Percentiles rank a stretch among this genome's conserved stretches.
Evolutionary conservation across 2,329 filamentous ascomycete genomes (phyloP).

Genomic region (Alternaria conjuncta): DNA sequence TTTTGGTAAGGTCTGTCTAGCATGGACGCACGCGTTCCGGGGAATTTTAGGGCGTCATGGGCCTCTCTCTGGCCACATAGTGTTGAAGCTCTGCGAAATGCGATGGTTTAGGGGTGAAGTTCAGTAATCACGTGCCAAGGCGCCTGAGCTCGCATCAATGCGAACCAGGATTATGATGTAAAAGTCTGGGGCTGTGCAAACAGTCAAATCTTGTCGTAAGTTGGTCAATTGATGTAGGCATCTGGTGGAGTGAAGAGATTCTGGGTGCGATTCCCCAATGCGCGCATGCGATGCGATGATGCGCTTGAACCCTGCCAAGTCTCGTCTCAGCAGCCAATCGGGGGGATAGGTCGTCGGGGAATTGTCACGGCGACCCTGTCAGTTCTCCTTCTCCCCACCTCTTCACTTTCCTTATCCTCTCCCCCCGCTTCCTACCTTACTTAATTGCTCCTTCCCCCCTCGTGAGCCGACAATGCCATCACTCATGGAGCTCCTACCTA

Average conservation of each 20-base stretch:
- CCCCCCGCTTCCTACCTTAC: not conserved
- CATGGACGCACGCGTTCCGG: not conserved
- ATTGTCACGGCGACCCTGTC: slow-evolving; percentile 23
- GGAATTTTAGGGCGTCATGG: not conserved
- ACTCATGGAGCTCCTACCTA: slow-evolving; percentile 73
- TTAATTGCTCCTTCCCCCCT: not conserved
- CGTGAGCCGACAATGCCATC: slow-evolving; percentile 66
- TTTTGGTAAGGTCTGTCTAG: not conserved
- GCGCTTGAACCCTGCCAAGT: slow-evolving; percentile 27
- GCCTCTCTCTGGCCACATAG: not conserved
- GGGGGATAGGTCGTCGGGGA: slow-evolving; percentile 17
- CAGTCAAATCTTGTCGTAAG: not conserved
- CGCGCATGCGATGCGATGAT: not conserved
- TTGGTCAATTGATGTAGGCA: not conserved
- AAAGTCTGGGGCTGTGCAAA: not conserved
- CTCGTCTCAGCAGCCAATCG: slow-evolving; percentile 23
- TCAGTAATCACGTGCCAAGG: not conserved
- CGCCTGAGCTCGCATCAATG: not conserved
- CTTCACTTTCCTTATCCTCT: not conserved
- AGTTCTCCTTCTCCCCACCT: slow-evolving; percentile 6
- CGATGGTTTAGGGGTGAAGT: not conserved
- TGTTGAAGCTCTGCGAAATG: not conserved
- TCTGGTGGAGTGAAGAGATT: not conserved
- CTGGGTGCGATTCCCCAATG: not conserved
- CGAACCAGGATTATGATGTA: not conserved